phyloP scores from a whole-genome alignment of 495 filamentous ascomycete species.

The Tuber calosporum region DNA sequence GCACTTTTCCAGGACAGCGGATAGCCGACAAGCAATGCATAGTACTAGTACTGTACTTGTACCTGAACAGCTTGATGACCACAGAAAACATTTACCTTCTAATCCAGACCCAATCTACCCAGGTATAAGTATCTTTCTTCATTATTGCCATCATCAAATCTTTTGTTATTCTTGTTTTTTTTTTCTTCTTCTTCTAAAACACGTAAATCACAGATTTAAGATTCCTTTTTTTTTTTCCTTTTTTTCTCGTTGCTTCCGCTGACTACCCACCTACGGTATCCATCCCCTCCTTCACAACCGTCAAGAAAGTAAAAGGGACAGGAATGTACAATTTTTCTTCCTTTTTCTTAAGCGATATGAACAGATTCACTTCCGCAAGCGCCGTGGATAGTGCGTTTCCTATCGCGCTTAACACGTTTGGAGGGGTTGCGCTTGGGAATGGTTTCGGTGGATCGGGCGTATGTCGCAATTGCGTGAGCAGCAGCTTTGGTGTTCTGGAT shows the following conservation, averaged over 20 bases:
- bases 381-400: not conserved
- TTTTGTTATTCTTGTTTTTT: not conserved
- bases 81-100: not conserved
- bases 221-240: not conserved
- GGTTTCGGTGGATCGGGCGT: constrained; percentile 49
- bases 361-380: not conserved
- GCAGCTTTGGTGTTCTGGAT: constrained; percentile 56
- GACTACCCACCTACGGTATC: too few species aligned
- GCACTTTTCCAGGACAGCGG: not conserved
- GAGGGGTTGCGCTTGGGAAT: constrained; percentile 22
- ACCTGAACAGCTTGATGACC: not conserved
- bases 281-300: not conserved
- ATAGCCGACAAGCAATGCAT: too few species aligned
- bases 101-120: not conserved
- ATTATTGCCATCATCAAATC: not conserved
- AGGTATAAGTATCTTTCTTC: not conserved
- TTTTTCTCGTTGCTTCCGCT: too few species aligned
- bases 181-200: not conserved
- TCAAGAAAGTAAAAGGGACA: not conserved
- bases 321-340: too few species aligned
- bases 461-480: constrained; percentile 58
- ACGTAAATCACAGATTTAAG: not conserved
- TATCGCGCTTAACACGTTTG: not conserved
- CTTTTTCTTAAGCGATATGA: not conserved
- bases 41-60: too few species aligned